Evolutionary conservation across 2,329 filamentous ascomycete species (phyloP).

Genomic region (Diaporthe amygdali): DNA sequence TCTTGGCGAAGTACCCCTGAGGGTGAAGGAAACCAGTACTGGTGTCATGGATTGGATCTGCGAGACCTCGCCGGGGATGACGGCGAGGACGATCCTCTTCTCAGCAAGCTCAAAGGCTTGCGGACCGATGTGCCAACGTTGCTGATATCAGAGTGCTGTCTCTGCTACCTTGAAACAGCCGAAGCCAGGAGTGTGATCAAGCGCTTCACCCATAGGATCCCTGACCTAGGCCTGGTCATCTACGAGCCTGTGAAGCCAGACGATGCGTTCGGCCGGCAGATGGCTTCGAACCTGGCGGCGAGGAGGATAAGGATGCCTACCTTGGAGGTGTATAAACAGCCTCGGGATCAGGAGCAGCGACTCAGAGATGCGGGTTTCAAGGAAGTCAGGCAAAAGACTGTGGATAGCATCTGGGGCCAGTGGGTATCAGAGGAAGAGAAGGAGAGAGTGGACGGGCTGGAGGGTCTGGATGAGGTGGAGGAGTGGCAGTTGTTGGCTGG

Average conservation of each 20-base stretch:
- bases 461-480: conserved; percentile 94
- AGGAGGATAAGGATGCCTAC: conserved; percentile 87
- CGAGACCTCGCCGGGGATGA: conserved; percentile 55
- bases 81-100: conserved; percentile 23
- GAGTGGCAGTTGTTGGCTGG: conserved; percentile 87
- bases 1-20: conserved; percentile 50
- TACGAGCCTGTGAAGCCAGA: conserved; percentile 89
- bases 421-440: conserved; percentile 79
- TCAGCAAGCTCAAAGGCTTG: conserved; percentile 22
- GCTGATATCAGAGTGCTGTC: conserved; percentile 91
- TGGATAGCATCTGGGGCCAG: conserved; percentile 70
- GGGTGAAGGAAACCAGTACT: conserved; percentile 47
- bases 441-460: conserved; percentile 76
- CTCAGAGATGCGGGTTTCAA: conserved; percentile 71
- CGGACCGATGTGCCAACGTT: conserved; percentile 73
- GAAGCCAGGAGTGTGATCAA: conserved; percentile 68
- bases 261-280: conserved; percentile 88
- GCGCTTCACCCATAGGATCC: conserved; percentile 64
- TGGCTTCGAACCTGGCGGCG: conserved; percentile 87
- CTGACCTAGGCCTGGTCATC: conserved; percentile 65
- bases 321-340: conserved; percentile 71
- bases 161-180: conserved; percentile 79
- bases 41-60: conserved; percentile 73
- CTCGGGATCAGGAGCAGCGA: conserved; percentile 71
- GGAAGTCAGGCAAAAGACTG: conserved; percentile 45